Base-by-base conservation (phyloP, 495 filamentous ascomycete species). In the Talaromyces nanjingensis region DNA sequence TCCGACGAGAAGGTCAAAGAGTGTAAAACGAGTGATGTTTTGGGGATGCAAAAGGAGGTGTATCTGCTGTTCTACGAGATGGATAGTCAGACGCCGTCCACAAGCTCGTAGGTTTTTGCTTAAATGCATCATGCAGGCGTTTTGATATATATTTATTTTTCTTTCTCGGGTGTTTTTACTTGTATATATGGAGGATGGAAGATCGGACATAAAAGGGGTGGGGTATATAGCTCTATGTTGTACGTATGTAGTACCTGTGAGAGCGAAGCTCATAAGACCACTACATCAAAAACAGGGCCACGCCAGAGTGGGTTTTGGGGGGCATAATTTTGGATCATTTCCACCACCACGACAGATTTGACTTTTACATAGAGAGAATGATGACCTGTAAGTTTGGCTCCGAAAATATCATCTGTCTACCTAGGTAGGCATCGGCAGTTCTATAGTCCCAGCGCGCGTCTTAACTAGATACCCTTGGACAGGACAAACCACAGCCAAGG, bases 1-100 rank as follows among this genome's bases (percentile, higher is more conserved):
- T 97, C 93, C 45, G 94, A 99, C 71, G 94, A 98, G 39, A 97
- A 97, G 71, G 83, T 98, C 63, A 96, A 93, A 70, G 93, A 97
- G 70, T 88, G 91, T 63, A 94, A 89, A 74, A 98, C 92, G 2
- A 85, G 83, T 58, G 93, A 99, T 60, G 91, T 99, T 22, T 71
- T 99, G 61, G 83, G 84, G 9, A 97, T 97, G 93, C 92, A 97
- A 73, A 88, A 87, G 66, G 94, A 97, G 73, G 93, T 97, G 0
- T 99, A 98, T 73, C 76, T 99, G 68, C 77, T 99, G 27, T 99
- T 99, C 72, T 99, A 99, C 71, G 93, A 97, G 74, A 74, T 93
- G 65, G 90, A 91, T 66, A 78, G 68, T 42, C 68, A 70, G 25
- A 20, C 39, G 18, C 29, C 64, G 60, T 27, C 60, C 60, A 4